Percentiles rank a stretch among this genome's conserved stretches.
These are phyloP conservation scores for Bretschneidera sinensis DNA, from an alignment of 345 rosid species.

Conservation along the genomic window DNA sequence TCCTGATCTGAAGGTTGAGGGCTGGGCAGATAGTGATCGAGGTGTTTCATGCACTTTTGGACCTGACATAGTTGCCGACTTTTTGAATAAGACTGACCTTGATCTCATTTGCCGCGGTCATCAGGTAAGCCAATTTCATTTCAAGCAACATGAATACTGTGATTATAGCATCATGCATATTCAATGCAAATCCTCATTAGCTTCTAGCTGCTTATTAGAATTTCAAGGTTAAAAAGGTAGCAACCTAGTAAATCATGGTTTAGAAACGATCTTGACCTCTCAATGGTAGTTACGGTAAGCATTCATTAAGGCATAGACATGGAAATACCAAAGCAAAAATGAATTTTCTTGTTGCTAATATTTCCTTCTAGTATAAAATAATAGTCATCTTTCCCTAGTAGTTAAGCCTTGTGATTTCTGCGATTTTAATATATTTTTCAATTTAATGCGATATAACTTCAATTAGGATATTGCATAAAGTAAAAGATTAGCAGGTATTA, in stretches of 20 bases:
- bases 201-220: too few relatives aligned
- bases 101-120: slow-evolving; percentile 98
- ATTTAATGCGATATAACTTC: not conserved
- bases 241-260: not conserved
- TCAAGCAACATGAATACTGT: not conserved
- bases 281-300: not conserved
- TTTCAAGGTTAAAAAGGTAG: not conserved
- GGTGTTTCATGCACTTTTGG: slow-evolving; percentile 95
- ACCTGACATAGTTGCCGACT: slow-evolving; percentile 71
- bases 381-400: not conserved
- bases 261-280: not conserved
- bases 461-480: not conserved
- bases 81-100: slow-evolving; percentile 84
- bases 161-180: too few relatives aligned
- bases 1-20: slow-evolving; percentile 64
- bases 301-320: not conserved
- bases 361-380: not conserved
- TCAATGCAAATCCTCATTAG: too few relatives aligned
- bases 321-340: too few relatives aligned
- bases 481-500: not conserved
- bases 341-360: not conserved
- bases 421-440: too few relatives aligned
- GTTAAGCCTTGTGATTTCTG: not conserved
- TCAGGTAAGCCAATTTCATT: slow-evolving; percentile 51
- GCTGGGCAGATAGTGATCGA: slow-evolving; percentile 88